Evolutionary conservation across 352 stramenopile species (phyloP).

Genomic region (Phytophthora ohioensis): DNA sequence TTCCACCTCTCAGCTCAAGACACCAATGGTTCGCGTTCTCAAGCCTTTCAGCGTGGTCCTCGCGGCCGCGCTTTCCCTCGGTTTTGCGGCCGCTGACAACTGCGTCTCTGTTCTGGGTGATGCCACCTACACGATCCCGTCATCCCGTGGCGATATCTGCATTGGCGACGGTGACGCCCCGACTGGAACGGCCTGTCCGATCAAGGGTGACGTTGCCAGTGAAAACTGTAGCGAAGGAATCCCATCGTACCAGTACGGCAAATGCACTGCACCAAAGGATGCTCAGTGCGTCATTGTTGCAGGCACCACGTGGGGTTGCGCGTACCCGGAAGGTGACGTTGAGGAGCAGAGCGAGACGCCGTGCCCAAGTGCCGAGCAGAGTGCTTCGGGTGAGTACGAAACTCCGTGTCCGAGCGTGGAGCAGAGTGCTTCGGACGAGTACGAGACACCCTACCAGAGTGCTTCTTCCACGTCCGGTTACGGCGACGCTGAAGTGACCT

Average conservation of each 20-base stretch:
- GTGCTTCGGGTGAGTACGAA: not conserved
- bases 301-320: slow-evolving; percentile 42
- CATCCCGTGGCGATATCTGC: slow-evolving; percentile 30
- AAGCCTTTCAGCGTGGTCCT: slow-evolving; percentile 33
- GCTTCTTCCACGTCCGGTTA: slow-evolving; percentile 21
- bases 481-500: slow-evolving; percentile 31
- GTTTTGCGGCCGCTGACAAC: slow-evolving; percentile 21
- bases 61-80: slow-evolving; percentile 26
- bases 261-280: slow-evolving; percentile 45
- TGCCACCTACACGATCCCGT: slow-evolving; percentile 45
- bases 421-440: not conserved
- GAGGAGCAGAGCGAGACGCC: slow-evolving; percentile 12
- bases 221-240: slow-evolving; percentile 41
- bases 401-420: slow-evolving; percentile 1
- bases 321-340: slow-evolving; percentile 14
- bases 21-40: slow-evolving; percentile 38
- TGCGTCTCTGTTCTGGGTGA: slow-evolving; percentile 51
- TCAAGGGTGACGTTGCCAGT: slow-evolving; percentile 41
- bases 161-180: slow-evolving; percentile 20
- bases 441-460: slow-evolving; percentile 11
- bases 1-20: slow-evolving; percentile 7
- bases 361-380: slow-evolving; percentile 7
- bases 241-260: slow-evolving; percentile 45
- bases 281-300: slow-evolving; percentile 50
- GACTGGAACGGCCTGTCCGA: slow-evolving; percentile 37